phyloP scores from a whole-genome alignment of 2,329 filamentous ascomycete species.

The Paraphoma chrysanthemicola region DNA sequence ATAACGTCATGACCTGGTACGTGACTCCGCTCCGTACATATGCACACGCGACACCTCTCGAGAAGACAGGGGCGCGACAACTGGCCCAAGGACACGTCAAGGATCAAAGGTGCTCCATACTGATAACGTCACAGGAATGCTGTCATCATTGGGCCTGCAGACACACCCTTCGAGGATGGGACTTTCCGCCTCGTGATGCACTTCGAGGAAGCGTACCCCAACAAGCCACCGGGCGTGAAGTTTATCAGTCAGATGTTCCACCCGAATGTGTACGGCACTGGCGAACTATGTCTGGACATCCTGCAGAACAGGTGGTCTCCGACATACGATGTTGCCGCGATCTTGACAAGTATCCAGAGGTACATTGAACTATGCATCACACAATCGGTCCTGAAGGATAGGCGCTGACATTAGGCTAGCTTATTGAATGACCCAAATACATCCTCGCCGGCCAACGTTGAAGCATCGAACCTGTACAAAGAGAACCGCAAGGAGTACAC shows the following conservation, averaged over 20 bases:
- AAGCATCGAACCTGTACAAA: conserved; percentile 97
- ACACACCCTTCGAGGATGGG: conserved; percentile 97
- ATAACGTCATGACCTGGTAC: conserved; percentile 97
- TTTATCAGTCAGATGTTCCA: conserved; percentile 99
- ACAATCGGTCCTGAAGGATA: neutral
- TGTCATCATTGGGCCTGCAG: conserved; percentile 94
- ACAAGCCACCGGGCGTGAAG: conserved; percentile 96
- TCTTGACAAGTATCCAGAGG: conserved; percentile 98
- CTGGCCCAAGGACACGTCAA: neutral
- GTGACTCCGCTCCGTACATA: conserved; percentile 28
- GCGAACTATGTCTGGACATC: conserved; percentile 95
- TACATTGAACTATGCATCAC: conserved; percentile 48
- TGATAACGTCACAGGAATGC: conserved; percentile 74
- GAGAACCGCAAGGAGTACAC: conserved; percentile 97
- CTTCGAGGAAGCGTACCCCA: conserved; percentile 98
- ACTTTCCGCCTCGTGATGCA: conserved; percentile 98
- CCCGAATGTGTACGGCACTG: conserved; percentile 96
- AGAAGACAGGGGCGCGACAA: neutral
- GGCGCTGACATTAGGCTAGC: conserved; percentile 58
- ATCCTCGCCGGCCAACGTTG: conserved; percentile 96
- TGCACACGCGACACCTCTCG: conserved; percentile 33
- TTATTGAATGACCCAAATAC: conserved; percentile 97
- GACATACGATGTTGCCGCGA: conserved; percentile 96
- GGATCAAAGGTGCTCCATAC: neutral
- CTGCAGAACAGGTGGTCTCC: conserved; percentile 98